Base-by-base conservation (phyloP, 192 early-diverging fungal genomes). In the Thoreauomyces humboldtii region DNA sequence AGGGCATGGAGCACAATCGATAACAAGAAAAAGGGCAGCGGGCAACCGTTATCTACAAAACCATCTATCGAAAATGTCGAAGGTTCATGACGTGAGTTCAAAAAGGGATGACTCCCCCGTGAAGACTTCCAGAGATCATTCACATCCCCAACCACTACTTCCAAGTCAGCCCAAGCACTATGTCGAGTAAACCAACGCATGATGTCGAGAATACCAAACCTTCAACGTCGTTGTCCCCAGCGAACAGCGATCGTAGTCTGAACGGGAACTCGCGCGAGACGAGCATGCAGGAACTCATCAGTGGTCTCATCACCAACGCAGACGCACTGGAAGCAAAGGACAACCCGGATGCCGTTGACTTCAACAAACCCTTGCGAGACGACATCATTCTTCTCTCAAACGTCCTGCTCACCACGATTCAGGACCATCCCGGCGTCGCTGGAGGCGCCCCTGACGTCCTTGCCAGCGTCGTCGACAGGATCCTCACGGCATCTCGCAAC, bases 361-460 rank as follows among this genome's bases (percentile, higher is more conserved):
- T 66, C 41, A 66, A 66, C 45, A 52, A 53, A 22, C 64, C 64
- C 4, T 27, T 66, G 12, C 37, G 54, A 62, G 56, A 64, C 27
- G 69, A 71, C 34, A 47, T 71, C 29, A 38, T 62, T 5, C 19
- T 71, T 2, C 62, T 71, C 11, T 63, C 62, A 25, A 32, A 71
- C 36, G 31, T 71, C 14, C 38, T 71, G 25, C 9, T 60, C 4
- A 27, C 55, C 14, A 65, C 45, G 47, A 71, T 71, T 7, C 37
- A 53, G 35, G 61, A 71, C 17, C 69, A 71, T 31, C 29, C 69
- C 4, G 61, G 69, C 11, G 54, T 71, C 9, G 69, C 61, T 21
- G 69, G 69, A 15, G 62, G 69, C 6, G 50, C 46, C n/a, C 69
- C 69, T 12, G 66, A 73, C 31, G 29, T 24, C 6, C 52, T 69